Evolutionary conservation across 495 filamentous ascomycete genomes (phyloP).

Genomic region (Recurvomyces mirabilis): DNA sequence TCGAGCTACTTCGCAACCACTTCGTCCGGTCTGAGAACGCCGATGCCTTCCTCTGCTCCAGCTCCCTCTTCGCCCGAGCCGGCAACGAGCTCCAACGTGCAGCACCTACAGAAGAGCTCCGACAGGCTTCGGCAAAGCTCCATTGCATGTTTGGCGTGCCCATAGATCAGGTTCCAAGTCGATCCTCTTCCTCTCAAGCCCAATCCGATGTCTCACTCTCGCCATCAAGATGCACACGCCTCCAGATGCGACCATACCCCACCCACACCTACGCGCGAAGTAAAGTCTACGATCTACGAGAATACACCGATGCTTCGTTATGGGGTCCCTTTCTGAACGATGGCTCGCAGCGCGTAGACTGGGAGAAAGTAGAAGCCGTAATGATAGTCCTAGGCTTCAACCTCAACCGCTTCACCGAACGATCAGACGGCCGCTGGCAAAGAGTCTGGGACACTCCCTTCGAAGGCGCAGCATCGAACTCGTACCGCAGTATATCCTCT

Average conservation of each 20-base stretch:
- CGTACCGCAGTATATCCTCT: conserved; percentile 5
- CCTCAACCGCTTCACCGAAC: conserved; percentile 35
- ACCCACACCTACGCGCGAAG: conserved; percentile 46
- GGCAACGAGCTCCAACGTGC: conserved; percentile 20
- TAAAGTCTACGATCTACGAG: conserved; percentile 53
- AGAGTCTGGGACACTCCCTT: conserved; percentile 43
- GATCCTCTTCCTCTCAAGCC: conserved; percentile 5
- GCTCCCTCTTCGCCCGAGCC: conserved; percentile 42
- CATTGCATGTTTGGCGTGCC: conserved; percentile 50
- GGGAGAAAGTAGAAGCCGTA: conserved; percentile 59
- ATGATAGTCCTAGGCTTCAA: conserved; percentile 50
- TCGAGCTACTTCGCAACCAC: conserved; percentile 23
- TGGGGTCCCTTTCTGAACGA: conserved; percentile 56
- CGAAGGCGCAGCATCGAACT: conserved; percentile 37
- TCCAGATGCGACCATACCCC: conserved; percentile 10
- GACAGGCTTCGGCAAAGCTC: conserved; percentile 50
- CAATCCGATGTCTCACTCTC: background rate
- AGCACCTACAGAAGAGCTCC: conserved; percentile 21
- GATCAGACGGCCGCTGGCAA: conserved; percentile 33
- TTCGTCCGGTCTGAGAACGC: conserved; percentile 33
- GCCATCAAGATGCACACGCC: conserved; percentile 8
- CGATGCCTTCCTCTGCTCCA: conserved; percentile 39
- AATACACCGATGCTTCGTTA: conserved; percentile 41
- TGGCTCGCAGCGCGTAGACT: conserved; percentile 44
- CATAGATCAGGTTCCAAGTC: conserved; percentile 25